These are phyloP conservation scores for Medicago truncatula DNA, from an alignment of 306 rosid species.

Conservation along the genomic window MtrunA17r5.0-ANR NC_053042.1:33761501-33762000, in stretches of 20 bases:
- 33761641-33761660: conserved; percentile 14
- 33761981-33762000: conserved; percentile 45
- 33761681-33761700: not conserved
- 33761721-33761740: not conserved
- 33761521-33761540: not conserved
- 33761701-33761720: conserved; percentile 8
- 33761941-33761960: conserved; percentile 50
- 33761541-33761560: not conserved
- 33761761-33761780: conserved; percentile 1
- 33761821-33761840: conserved; percentile 28
- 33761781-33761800: not conserved
- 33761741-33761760: conserved; percentile 7
- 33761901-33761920: conserved; percentile 43
- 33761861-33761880: conserved; percentile 43
- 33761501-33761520: not conserved
- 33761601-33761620: conserved; percentile 1
- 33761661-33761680: conserved; percentile 17
- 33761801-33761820: conserved; percentile 10
- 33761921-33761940: conserved; percentile 33
- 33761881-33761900: conserved; percentile 53
- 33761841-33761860: not conserved
- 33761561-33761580: conserved; percentile 1
- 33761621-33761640: conserved; percentile 35
- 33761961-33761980: conserved; percentile 31
- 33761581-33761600: not conserved